phyloP scores from a whole-genome alignment of 345 rosid species.

The Salix purpurea region DNA sequence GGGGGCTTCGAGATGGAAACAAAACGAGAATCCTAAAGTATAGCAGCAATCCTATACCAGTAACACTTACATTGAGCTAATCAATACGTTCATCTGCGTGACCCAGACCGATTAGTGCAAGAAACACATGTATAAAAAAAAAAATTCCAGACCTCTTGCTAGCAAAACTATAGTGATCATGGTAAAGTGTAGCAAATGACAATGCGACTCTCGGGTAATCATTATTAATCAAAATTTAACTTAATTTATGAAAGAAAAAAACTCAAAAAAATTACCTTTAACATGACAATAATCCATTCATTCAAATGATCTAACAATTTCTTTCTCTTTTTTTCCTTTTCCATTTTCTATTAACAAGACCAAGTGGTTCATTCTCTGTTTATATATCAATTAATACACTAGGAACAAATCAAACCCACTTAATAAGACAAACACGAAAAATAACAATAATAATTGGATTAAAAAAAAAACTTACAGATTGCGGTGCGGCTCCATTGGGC shows the following conservation, averaged over 20 bases:
- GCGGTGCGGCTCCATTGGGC: slow-evolving; percentile 21
- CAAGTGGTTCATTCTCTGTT: background rate
- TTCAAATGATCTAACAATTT: background rate
- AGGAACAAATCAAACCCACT: background rate
- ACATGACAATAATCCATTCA: background rate
- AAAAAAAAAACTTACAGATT: slow-evolving; percentile 29
- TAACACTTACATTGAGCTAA: no score
- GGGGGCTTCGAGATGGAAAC: no score
- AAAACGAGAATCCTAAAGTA: no score
- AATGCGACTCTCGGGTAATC: background rate
- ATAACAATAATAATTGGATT: background rate
- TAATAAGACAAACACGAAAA: background rate
- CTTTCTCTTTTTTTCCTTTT: background rate
- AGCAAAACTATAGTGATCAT: no score
- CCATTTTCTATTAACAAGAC: background rate
- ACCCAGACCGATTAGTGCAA: no score
- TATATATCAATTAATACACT: no score
- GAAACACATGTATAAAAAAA: no score
- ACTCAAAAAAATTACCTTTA: background rate
- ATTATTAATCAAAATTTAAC: background rate
- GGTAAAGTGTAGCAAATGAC: background rate
- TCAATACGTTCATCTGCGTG: no score
- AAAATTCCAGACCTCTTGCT: no score
- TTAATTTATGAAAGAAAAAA: no score
- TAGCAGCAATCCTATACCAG: no score